These are phyloP conservation scores for Wallemia ichthyophaga DNA, from an alignment of 1,284 basidiomycete genomes.

Conservation along the genomic window DNA sequence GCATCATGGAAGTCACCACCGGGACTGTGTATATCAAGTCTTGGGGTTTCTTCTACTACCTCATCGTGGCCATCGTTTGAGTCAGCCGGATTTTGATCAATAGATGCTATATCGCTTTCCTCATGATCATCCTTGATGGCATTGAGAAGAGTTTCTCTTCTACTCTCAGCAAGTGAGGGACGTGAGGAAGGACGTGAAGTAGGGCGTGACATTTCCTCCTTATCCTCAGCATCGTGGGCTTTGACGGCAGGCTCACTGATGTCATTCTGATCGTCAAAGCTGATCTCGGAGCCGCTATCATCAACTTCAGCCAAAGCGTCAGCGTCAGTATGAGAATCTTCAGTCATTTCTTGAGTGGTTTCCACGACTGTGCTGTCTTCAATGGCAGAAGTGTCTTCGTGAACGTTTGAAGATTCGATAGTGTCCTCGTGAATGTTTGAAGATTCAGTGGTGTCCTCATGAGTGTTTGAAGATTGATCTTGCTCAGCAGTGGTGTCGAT, in stretches of 20 bases:
- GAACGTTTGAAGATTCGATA: too few species aligned
- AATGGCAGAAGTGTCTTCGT: too few species aligned
- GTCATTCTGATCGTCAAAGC: background rate
- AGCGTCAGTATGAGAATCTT: background rate
- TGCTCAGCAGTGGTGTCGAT: background rate
- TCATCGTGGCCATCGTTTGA: background rate
- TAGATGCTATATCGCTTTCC: background rate
- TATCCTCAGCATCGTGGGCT: background rate
- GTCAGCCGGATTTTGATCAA: background rate
- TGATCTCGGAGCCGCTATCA: background rate
- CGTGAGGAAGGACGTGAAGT: background rate
- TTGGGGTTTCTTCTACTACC: background rate
- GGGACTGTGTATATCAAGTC: background rate
- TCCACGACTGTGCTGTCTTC: background rate
- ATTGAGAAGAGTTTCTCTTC: background rate
- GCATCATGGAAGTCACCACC: background rate
- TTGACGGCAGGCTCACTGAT: background rate
- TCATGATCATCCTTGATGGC: background rate
- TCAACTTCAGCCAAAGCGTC: background rate
- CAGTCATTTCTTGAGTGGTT: background rate
- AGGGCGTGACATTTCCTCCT: background rate
- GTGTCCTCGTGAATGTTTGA: too few species aligned
- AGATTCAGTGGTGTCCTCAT: background rate
- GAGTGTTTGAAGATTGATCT: background rate
- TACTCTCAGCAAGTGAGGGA: background rate